Evolutionary conservation across 1,284 basidiomycete species (phyloP).

Genomic region (Ustilago bromivora): DNA sequence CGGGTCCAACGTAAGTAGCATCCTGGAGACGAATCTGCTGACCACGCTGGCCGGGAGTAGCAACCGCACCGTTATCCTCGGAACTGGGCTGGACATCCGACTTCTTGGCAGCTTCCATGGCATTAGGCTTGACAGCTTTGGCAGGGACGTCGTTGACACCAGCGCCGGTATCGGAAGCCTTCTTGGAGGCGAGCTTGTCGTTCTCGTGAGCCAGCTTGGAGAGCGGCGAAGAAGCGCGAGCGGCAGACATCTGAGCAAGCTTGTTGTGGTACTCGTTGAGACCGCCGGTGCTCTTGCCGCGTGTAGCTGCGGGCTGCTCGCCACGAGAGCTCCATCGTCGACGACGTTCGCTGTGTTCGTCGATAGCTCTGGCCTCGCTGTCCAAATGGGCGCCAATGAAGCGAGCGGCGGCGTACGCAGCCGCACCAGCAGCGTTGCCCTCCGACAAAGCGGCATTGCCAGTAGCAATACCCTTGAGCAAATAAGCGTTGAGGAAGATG

Average conservation of each 20-base stretch:
- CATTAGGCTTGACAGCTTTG: slow-evolving; percentile 37
- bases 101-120: slow-evolving; percentile 30
- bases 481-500: slow-evolving; percentile 91
- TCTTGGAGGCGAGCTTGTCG: slow-evolving; percentile 28
- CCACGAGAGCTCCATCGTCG: slow-evolving; percentile 36
- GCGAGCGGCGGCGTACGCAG: slow-evolving; percentile 67
- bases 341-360: slow-evolving; percentile 38
- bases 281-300: slow-evolving; percentile 41
- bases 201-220: slow-evolving; percentile 40
- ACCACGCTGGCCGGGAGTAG: slow-evolving; percentile 30
- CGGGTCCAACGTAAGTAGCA: slow-evolving; percentile 42
- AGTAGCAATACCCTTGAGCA: slow-evolving; percentile 80
- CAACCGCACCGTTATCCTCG: slow-evolving; percentile 49
- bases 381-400: slow-evolving; percentile 67
- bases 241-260: slow-evolving; percentile 45
- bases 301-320: slow-evolving; percentile 19
- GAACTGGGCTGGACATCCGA: slow-evolving; percentile 42
- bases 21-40: slow-evolving; percentile 45
- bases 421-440: slow-evolving; percentile 67
- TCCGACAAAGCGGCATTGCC: slow-evolving; percentile 66
- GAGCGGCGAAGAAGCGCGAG: slow-evolving; percentile 28
- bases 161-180: slow-evolving; percentile 8
- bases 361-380: slow-evolving; percentile 46
- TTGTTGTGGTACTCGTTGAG: slow-evolving; percentile 71
- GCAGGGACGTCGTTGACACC: slow-evolving; percentile 46